These are phyloP conservation scores for Poronia punctata DNA, from an alignment of 495 filamentous ascomycete genomes.

Conservation along the genomic window DNA sequence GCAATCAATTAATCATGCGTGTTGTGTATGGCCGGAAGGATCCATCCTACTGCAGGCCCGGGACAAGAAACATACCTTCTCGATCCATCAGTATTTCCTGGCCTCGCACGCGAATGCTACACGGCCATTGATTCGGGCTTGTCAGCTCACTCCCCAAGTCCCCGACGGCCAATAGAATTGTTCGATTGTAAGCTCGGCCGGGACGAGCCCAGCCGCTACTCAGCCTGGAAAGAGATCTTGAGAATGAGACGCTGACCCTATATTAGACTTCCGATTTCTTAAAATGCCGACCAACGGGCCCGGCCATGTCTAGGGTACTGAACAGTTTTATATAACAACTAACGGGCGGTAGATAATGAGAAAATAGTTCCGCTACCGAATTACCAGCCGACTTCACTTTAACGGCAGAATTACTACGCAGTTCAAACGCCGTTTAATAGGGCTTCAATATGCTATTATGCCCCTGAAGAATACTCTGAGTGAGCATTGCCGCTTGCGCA, in stretches of 20 bases:
- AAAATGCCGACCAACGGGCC: too few relatives aligned
- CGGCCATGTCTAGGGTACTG: too few relatives aligned
- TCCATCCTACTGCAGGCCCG: constrained; percentile 19
- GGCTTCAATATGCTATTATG: too few relatives aligned
- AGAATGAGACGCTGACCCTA: neutral
- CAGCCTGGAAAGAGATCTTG: constrained; percentile 10
- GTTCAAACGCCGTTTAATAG: too few relatives aligned
- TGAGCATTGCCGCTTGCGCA: too few relatives aligned
- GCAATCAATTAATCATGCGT: constrained; percentile 30
- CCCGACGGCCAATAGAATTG: constrained; percentile 5
- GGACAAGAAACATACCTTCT: constrained; percentile 23
- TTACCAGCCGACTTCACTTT: too few relatives aligned
- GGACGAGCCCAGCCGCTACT: constrained; percentile 1
- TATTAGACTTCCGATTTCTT: constrained; percentile 8
- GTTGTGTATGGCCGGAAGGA: constrained; percentile 27
- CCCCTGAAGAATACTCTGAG: too few relatives aligned
- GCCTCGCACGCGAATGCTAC: constrained; percentile 12
- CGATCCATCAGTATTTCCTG: constrained; percentile 18
- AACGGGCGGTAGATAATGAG: too few relatives aligned
- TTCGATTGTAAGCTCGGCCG: constrained; percentile 1
- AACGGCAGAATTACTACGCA: too few relatives aligned
- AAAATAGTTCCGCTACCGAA: too few relatives aligned
- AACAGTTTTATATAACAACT: too few relatives aligned
- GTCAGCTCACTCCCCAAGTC: constrained; percentile 2
- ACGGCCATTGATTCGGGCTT: constrained; percentile 4